Evolutionary conservation across 805 yeast species (phyloP).

Genomic region (Saccharomyces eubayanus): DNA sequence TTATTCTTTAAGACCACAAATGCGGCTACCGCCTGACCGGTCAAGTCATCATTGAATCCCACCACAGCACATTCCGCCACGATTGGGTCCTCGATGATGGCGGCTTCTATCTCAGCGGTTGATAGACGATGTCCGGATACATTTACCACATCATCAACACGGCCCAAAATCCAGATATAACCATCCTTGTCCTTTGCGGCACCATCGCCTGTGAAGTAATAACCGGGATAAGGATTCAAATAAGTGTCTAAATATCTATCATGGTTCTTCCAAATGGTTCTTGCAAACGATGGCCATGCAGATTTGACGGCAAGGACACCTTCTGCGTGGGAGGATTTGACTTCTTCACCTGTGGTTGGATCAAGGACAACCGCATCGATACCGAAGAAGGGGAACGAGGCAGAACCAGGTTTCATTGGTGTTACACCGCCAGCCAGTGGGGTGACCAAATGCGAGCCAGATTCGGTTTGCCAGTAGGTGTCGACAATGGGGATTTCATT

Average conservation of each 20-base stretch:
- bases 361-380: constrained; percentile 65
- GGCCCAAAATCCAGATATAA: constrained; percentile 75
- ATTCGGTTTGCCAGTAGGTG: constrained; percentile 87
- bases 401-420: constrained; percentile 80
- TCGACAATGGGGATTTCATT: constrained; percentile 65
- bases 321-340: constrained; percentile 61
- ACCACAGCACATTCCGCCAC: constrained; percentile 80
- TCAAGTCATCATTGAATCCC: constrained; percentile 73
- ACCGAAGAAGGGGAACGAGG: constrained; percentile 79
- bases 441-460: constrained; percentile 71
- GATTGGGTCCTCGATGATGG: constrained; percentile 58
- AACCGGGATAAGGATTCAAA: constrained; percentile 71
- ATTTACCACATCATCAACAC: constrained; percentile 84
- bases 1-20: constrained; percentile 64
- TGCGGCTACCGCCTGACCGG: constrained; percentile 83
- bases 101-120: constrained; percentile 85
- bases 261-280: constrained; percentile 75
- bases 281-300: constrained; percentile 82
- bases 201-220: constrained; percentile 84
- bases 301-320: constrained; percentile 68
- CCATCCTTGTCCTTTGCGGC: constrained; percentile 82
- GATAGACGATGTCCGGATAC: constrained; percentile 81
- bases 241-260: constrained; percentile 72
- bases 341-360: constrained; percentile 64
- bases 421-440: constrained; percentile 70